phyloP scores from a whole-genome alignment of 2,329 filamentous ascomycete genomes.

The Pseudogymnoascus pannorum region DNA sequence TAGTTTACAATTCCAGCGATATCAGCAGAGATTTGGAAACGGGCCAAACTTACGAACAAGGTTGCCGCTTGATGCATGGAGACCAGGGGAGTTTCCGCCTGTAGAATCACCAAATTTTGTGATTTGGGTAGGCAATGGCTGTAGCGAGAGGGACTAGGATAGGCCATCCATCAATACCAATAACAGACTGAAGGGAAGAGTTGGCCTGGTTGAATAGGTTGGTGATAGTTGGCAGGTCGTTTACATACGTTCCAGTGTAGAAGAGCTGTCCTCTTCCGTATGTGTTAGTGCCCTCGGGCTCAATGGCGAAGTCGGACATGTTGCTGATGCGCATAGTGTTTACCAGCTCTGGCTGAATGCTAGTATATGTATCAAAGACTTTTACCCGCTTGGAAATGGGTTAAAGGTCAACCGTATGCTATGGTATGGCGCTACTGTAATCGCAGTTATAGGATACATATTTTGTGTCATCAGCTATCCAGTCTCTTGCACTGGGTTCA shows the following conservation, averaged over 20 bases:
- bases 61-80: constrained; percentile 8
- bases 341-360: background rate
- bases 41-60: background rate
- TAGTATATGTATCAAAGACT: constrained; percentile 1
- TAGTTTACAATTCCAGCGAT: background rate
- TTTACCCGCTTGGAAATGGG: constrained; percentile 3
- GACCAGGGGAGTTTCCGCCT: constrained; percentile 8
- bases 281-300: background rate
- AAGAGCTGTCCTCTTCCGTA: background rate
- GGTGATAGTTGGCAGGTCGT: background rate
- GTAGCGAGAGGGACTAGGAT: background rate
- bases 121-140: constrained; percentile 1
- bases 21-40: background rate
- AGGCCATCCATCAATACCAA: background rate
- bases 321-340: constrained; percentile 11
- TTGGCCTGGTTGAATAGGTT: background rate
- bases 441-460: no score
- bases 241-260: constrained; percentile 9
- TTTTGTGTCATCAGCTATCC: no score
- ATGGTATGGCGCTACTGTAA: background rate
- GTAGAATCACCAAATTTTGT: constrained; percentile 1
- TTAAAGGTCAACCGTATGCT: background rate
- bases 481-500: no score
- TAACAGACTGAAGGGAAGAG: background rate
- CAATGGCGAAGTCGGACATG: constrained; percentile 11